Conservation (phyloP, 148 eudicot genomes). For the Simmondsia chinensis region DNA sequence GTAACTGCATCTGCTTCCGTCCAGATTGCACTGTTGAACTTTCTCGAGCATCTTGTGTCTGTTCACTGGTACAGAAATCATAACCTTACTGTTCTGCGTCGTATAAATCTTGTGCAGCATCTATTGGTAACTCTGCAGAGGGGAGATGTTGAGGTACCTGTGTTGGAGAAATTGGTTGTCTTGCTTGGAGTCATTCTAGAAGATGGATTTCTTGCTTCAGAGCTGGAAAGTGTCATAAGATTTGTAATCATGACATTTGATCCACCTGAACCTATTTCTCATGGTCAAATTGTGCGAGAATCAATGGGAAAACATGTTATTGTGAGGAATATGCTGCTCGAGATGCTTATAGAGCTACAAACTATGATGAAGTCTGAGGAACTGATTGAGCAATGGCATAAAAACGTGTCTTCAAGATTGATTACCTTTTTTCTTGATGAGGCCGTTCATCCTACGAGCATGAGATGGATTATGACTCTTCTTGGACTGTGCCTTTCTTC, state of each 20-base stretch:
- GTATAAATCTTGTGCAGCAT: conserved; percentile 78
- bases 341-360: conserved; percentile 78
- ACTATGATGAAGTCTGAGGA: conserved; percentile 67
- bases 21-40: conserved; percentile 69
- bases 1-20: conserved; percentile 61
- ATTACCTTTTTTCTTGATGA: conserved; percentile 77
- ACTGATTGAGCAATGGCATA: conserved; percentile 85
- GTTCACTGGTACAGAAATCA: conserved; percentile 85
- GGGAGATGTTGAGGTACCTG: conserved; percentile 79
- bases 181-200: conserved; percentile 73
- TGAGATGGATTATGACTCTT: conserved; percentile 93
- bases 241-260: conserved; percentile 85
- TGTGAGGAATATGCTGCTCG: conserved; percentile 82
- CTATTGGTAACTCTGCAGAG: conserved; percentile 66
- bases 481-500: conserved; percentile 80
- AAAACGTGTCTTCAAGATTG: conserved; percentile 66
- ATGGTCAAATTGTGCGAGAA: conserved; percentile 56
- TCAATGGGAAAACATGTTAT: conserved; percentile 77
- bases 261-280: conserved; percentile 60
- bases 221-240: conserved; percentile 64
- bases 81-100: conserved; percentile 75
- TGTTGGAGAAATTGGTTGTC: conserved; percentile 69
- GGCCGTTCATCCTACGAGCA: conserved; percentile 88
- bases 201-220: conserved; percentile 66
- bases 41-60: conserved; percentile 81